Conservation (phyloP, 2,329 filamentous ascomycete species). For the Zopfia rhizophila region DNA sequence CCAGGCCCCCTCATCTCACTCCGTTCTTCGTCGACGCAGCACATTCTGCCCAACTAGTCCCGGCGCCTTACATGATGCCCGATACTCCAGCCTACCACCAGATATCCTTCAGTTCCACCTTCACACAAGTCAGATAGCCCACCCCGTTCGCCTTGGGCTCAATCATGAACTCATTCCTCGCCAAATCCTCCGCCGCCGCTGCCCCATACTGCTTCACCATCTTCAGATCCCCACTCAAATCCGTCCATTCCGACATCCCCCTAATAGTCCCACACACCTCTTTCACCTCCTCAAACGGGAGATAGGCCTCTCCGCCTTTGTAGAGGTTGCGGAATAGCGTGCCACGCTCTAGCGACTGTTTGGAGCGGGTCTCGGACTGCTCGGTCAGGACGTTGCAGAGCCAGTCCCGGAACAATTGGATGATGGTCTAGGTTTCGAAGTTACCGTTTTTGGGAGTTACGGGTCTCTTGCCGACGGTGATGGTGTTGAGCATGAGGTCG, state of each 20-base stretch:
- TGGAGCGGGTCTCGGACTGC: constrained; percentile 1
- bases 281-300: constrained; percentile 35
- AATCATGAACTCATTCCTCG: constrained; percentile 36
- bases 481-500: constrained; percentile 37
- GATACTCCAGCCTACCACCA: constrained; percentile 34
- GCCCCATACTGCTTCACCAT: constrained; percentile 38
- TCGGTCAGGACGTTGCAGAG: constrained; percentile 34
- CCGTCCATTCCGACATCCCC: constrained; percentile 27
- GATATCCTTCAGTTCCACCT: constrained; percentile 37
- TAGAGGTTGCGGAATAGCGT: constrained; percentile 40
- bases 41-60: no score
- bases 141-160: constrained; percentile 33
- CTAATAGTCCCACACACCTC: constrained; percentile 19
- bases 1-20: no score
- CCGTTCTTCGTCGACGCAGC: no score
- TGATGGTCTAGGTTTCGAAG: constrained; percentile 37
- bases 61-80: no score
- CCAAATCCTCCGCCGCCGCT: constrained; percentile 25
- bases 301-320: constrained; percentile 39
- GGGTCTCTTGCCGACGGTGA: constrained; percentile 12
- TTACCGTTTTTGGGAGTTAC: constrained; percentile 11
- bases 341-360: constrained; percentile 27
- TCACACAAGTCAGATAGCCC: constrained; percentile 49
- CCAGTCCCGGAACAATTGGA: constrained; percentile 46
- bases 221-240: constrained; percentile 35